A percentile compares a stretch with the other conserved stretches of the same genome.
phyloP scores from a whole-genome alignment of 805 yeast genomes.

The Pichia thaimueangensis region DNA sequence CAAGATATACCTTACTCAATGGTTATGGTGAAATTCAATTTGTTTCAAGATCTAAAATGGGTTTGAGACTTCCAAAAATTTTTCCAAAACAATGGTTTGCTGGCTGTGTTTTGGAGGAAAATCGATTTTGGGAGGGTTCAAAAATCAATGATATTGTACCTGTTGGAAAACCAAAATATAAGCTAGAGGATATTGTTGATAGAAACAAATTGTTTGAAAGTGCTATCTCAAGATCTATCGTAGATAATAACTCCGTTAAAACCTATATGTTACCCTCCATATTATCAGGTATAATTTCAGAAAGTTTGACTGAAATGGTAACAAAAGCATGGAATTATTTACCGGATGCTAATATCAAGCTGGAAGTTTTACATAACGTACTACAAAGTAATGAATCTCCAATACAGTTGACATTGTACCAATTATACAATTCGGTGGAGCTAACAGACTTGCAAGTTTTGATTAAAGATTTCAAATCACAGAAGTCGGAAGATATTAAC shows the following conservation, averaged over 20 bases:
- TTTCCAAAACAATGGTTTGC: slow-evolving; percentile 36
- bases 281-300: slow-evolving; percentile 26
- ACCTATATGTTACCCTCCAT: slow-evolving; percentile 29
- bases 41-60: slow-evolving; percentile 38
- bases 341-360: slow-evolving; percentile 29
- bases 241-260: slow-evolving; percentile 17
- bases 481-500: slow-evolving; percentile 17
- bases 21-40: slow-evolving; percentile 52
- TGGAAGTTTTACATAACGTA: slow-evolving; percentile 31
- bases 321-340: slow-evolving; percentile 27
- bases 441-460: slow-evolving; percentile 28
- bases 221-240: slow-evolving; percentile 19
- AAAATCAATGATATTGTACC: slow-evolving; percentile 15
- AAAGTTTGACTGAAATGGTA: slow-evolving; percentile 21
- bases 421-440: slow-evolving; percentile 32
- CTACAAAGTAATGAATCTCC: slow-evolving; percentile 36
- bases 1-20: slow-evolving; percentile 50
- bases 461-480: slow-evolving; percentile 20
- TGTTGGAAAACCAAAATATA: slow-evolving; percentile 30
- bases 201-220: slow-evolving; percentile 26
- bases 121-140: slow-evolving; percentile 15
- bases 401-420: slow-evolving; percentile 33
- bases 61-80: slow-evolving; percentile 48
- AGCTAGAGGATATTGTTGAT: slow-evolving; percentile 26
- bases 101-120: slow-evolving; percentile 26